Evolutionary conservation across 1,284 basidiomycete genomes (phyloP), one percentile per base, ranked within the genome.

Genomic region (Hortiboletus rubellus): DNA sequence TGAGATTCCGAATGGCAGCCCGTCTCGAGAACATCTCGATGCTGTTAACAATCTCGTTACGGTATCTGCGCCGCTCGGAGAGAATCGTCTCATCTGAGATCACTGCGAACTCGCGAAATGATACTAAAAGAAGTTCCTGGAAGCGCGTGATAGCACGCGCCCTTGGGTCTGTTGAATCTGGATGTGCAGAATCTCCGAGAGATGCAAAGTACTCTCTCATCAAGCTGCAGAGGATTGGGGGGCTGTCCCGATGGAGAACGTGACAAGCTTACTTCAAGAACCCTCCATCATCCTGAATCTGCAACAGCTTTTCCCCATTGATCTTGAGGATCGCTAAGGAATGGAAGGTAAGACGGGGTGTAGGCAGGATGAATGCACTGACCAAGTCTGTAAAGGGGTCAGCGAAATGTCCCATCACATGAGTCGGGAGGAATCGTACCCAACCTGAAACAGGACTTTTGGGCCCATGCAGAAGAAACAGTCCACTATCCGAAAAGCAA

Each of bases 381-480:
- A 80, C 79, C 79, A 34, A 82, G 74, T 59, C 78, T 81, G 59
- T 22, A 48, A 40, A 59, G 51, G 46, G 15, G 18, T 72, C 31
- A 66, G 61, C 47, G 51, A 60, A 54, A 50, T 41, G 7, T 45
- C 46, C 15, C 30, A 31, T 44, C 18, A 34, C 11, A 47, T 15
- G 5, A 3, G 10, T 30, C 30, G 5, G 17, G 15, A 54, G 18
- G 61, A 46, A 40, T 76, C 91, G 74, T 69, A 94, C 91, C 92
- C 94, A 55, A 96, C 89, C 83, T 99, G 96, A 80, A 99, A 99
- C 46, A 99, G 77, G 14, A 99, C 97, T 68, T 96, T 98, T 3
- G 96, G 94, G 0, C 97, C 97, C 94, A 98, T 98, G 62, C 96
- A 96, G 78, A 99, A 92, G 76, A 99, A 97, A 74, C 97, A 99